Evolutionary conservation across 768 basidiomycete species (phyloP).

Genomic region (Mycena venus): DNA sequence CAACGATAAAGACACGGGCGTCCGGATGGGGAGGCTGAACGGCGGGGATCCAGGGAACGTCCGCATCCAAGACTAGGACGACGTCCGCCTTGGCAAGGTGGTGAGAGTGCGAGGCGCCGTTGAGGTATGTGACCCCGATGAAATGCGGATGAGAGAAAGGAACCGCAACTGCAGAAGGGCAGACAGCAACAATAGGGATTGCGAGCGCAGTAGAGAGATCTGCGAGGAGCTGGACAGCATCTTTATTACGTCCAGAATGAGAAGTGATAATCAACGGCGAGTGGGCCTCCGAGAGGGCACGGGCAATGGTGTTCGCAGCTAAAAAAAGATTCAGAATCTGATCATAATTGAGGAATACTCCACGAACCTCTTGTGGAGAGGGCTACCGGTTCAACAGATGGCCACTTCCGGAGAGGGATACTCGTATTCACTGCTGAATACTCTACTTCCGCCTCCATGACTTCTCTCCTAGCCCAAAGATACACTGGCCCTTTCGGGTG

Average conservation of each 20-base stretch:
- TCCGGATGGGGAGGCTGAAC: conserved; percentile 57
- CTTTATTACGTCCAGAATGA: conserved; percentile 67
- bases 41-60: conserved; percentile 74
- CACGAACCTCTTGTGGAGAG: conserved; percentile 55
- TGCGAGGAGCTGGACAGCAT: conserved; percentile 59
- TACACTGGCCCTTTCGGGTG: conserved; percentile 83
- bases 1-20: conserved; percentile 71
- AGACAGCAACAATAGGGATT: conserved; percentile 67
- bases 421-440: conserved; percentile 47
- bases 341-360: too few relatives aligned
- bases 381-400: conserved; percentile 62
- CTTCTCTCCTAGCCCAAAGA: conserved; percentile 80
- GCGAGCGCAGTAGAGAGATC: conserved; percentile 64
- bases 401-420: conserved; percentile 58
- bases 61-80: conserved; percentile 74
- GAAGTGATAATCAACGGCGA: conserved; percentile 77
- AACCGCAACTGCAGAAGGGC: conserved; percentile 64
- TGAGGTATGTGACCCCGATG: conserved; percentile 66
- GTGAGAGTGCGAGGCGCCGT: conserved; percentile 56
- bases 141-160: conserved; percentile 70
- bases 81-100: conserved; percentile 70
- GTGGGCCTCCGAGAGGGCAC: conserved; percentile 62
- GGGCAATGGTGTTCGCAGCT: conserved; percentile 57
- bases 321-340: conserved; percentile 3
- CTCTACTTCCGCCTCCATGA: conserved; percentile 74